Conservation (phyloP, 1,284 basidiomycete species). For the Puccinia novopanici region DNA sequence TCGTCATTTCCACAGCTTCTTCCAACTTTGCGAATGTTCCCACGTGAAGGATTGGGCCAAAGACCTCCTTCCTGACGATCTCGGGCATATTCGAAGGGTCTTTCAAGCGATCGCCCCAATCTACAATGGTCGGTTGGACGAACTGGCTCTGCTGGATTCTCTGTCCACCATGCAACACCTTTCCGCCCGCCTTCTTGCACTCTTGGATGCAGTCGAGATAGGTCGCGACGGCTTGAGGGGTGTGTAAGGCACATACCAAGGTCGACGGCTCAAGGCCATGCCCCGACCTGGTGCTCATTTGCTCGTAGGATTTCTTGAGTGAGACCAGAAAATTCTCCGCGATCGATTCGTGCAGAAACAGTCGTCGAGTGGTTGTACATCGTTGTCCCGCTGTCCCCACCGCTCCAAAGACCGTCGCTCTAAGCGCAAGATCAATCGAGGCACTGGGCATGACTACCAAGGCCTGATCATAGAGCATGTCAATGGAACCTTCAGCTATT, state of each 20-base stretch:
- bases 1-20: slow-evolving; percentile 89
- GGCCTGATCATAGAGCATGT: slow-evolving; percentile 63
- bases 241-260: slow-evolving; percentile 85
- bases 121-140: slow-evolving; percentile 80
- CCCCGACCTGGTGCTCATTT: slow-evolving; percentile 66
- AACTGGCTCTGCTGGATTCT: slow-evolving; percentile 64
- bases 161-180: slow-evolving; percentile 72
- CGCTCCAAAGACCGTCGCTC: slow-evolving; percentile 86
- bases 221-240: slow-evolving; percentile 67
- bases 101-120: slow-evolving; percentile 58
- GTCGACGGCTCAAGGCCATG: slow-evolving; percentile 76
- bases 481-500: background rate
- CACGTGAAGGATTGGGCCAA: slow-evolving; percentile 82
- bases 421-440: slow-evolving; percentile 81
- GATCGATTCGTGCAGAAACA: slow-evolving; percentile 81
- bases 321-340: slow-evolving; percentile 75
- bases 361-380: slow-evolving; percentile 86
- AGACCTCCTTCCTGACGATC: slow-evolving; percentile 80
- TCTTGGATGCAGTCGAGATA: slow-evolving; percentile 70
- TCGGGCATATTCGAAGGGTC: slow-evolving; percentile 67
- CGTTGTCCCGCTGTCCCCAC: slow-evolving; percentile 92
- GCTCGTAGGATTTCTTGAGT: slow-evolving; percentile 69
- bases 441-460: slow-evolving; percentile 90
- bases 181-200: slow-evolving; percentile 70
- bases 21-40: slow-evolving; percentile 86